phyloP scores from a whole-genome alignment of 2,329 filamentous ascomycete genomes.

The Metarhizium anisopliae region DNA sequence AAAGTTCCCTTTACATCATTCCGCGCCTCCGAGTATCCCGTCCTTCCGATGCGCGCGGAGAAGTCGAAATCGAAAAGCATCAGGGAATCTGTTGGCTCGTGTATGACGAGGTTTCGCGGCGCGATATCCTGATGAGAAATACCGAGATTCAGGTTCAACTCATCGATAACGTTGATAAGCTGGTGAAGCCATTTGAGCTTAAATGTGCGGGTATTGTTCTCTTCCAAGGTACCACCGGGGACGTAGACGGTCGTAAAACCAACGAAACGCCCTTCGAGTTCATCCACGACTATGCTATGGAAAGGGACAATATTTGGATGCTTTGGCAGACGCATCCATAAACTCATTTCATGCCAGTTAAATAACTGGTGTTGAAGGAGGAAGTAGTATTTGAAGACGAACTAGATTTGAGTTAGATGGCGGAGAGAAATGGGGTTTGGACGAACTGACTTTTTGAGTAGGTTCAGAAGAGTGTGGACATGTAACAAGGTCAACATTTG shows the following conservation, averaged over 20 bases:
- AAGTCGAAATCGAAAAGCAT: constrained; percentile 28
- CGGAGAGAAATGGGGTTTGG: neutral
- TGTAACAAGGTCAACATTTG: constrained; percentile 18
- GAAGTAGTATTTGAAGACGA: constrained; percentile 28
- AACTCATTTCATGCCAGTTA: constrained; percentile 26
- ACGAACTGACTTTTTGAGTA: constrained; percentile 4
- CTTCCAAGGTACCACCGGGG: constrained; percentile 23
- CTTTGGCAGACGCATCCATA: constrained; percentile 23
- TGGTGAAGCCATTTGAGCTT: constrained; percentile 27
- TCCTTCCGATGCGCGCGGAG: constrained; percentile 12
- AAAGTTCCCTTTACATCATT: constrained; percentile 24
- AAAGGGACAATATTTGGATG: constrained; percentile 29
- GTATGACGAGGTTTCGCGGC: constrained; percentile 26
- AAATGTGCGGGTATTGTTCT: constrained; percentile 21
- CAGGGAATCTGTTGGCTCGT: constrained; percentile 21
- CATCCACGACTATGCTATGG: constrained; percentile 24
- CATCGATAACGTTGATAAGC: constrained; percentile 25
- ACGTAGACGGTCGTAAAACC: constrained; percentile 28
- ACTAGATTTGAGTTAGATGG: constrained; percentile 2
- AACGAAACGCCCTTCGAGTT: constrained; percentile 20
- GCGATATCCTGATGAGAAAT: constrained; percentile 30
- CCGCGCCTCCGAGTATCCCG: constrained; percentile 8
- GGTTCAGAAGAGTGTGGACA: constrained; percentile 6
- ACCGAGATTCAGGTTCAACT: constrained; percentile 26
- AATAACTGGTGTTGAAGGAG: constrained; percentile 7